Evolutionary conservation across 2,329 filamentous ascomycete species (phyloP).

Genomic region (Sarocladiaceae sp.): DNA sequence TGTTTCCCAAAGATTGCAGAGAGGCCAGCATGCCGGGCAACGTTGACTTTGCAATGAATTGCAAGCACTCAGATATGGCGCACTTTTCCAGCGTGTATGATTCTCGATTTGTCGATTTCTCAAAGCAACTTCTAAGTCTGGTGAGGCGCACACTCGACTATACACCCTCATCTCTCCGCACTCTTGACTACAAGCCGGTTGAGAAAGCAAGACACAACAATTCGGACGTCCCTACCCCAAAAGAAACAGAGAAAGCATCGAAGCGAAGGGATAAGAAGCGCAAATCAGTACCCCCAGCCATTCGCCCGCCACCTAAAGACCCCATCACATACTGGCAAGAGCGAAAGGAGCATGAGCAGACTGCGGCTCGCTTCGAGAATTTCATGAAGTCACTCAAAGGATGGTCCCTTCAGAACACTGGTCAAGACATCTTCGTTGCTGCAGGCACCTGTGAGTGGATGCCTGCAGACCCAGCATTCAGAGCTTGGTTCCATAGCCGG

Average conservation of each 20-base stretch:
- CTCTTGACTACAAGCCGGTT: no score
- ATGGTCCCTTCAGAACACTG: conserved; percentile 13
- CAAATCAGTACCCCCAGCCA: no score
- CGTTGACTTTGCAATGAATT: conserved; percentile 13
- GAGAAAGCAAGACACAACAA: no score
- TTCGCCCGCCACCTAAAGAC: no score
- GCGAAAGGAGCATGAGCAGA: conserved; percentile 4
- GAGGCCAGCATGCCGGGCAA: conserved; percentile 3
- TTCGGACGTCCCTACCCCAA: no score
- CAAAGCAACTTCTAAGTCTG: background rate
- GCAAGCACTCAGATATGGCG: conserved; percentile 15
- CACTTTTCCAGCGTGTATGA: conserved; percentile 14
- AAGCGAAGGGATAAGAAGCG: no score
- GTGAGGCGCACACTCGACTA: conserved; percentile 9
- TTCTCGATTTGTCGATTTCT: conserved; percentile 11
- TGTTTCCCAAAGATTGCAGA: background rate
- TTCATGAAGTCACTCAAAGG: conserved; percentile 14
- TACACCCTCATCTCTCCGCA: no score
- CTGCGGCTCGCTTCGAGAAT: background rate
- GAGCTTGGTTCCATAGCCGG: conserved; percentile 11
- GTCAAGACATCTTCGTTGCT: conserved; percentile 9
- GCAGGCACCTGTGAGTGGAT: conserved; percentile 17
- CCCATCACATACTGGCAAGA: conserved; percentile 3
- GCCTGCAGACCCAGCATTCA: conserved; percentile 11
- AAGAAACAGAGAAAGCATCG: no score